Conservation (phyloP, 2,329 filamentous ascomycete species). For the Fusarium sp. region DNA sequence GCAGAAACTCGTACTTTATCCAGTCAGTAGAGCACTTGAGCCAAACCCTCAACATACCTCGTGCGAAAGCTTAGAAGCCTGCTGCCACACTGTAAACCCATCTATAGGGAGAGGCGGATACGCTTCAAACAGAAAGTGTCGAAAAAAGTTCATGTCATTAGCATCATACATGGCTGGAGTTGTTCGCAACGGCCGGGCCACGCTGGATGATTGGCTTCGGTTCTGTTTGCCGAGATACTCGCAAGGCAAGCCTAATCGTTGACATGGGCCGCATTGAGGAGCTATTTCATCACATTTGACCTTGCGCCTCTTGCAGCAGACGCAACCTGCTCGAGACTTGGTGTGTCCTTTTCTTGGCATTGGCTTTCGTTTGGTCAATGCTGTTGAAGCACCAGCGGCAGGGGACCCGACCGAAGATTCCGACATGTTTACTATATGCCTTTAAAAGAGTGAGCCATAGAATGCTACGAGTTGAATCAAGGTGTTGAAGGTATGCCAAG, state of each 20-base stretch:
- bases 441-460: neutral
- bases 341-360: conserved; percentile 52
- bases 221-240: conserved; percentile 44
- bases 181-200: conserved; percentile 33
- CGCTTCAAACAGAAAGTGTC: conserved; percentile 63
- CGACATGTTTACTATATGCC: neutral
- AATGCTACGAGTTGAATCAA: neutral
- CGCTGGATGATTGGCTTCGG: neutral
- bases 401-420: conserved; percentile 1
- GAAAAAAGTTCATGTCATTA: conserved; percentile 64
- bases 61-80: conserved; percentile 53
- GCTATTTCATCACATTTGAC: conserved; percentile 58
- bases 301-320: conserved; percentile 52
- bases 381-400: neutral
- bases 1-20: conserved; percentile 53
- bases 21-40: neutral
- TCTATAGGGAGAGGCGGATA: conserved; percentile 55
- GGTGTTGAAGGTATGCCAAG: neutral
- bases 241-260: conserved; percentile 51
- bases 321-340: conserved; percentile 50
- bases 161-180: conserved; percentile 50
- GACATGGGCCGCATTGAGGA: conserved; percentile 53
- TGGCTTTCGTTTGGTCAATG: conserved; percentile 42
- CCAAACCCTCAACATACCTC: conserved; percentile 40
- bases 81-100: conserved; percentile 52